Percentiles rank a stretch among this genome's conserved stretches.
Conservation (phyloP, 306 rosid species). For the Cucurbita maxima region DNA sequence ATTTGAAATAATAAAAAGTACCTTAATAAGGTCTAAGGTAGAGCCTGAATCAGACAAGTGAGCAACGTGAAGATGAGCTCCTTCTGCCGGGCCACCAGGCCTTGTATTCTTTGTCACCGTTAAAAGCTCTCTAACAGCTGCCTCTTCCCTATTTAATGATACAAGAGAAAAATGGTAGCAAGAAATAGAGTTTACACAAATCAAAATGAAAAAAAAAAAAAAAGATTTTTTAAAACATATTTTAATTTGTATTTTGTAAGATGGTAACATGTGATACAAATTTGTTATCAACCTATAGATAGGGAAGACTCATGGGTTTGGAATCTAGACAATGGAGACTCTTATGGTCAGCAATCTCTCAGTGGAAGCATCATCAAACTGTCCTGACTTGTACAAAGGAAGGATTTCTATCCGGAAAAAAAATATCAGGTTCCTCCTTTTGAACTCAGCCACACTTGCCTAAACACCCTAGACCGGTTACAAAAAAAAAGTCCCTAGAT, state of each 20-base stretch:
- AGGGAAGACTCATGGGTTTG: not conserved
- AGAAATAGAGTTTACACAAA: not conserved
- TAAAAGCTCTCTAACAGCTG: slow-evolving; percentile 64
- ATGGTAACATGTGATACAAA: not conserved
- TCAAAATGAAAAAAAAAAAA: not conserved
- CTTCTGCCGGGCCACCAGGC: slow-evolving; percentile 60
- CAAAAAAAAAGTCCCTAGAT: not conserved
- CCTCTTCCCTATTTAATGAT: slow-evolving; percentile 67
- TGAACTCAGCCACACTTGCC: not conserved
- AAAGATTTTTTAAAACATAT: not conserved
- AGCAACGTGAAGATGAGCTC: slow-evolving; percentile 90
- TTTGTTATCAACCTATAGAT: not conserved
- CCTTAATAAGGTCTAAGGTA: slow-evolving; percentile 80
- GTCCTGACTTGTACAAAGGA: not conserved
- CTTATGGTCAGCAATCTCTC: not conserved
- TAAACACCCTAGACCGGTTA: not conserved
- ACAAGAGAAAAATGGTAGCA: not conserved
- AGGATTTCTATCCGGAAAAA: not conserved
- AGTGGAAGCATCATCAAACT: not conserved
- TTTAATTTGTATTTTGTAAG: not conserved
- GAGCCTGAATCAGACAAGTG: slow-evolving; percentile 85
- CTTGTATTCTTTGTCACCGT: slow-evolving; percentile 58
- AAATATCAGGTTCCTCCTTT: not conserved
- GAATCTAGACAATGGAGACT: not conserved
- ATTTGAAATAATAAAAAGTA: slow-evolving; percentile 4